phyloP scores from a whole-genome alignment of 1,284 basidiomycete species.

The Trametes polyzona region DNA sequence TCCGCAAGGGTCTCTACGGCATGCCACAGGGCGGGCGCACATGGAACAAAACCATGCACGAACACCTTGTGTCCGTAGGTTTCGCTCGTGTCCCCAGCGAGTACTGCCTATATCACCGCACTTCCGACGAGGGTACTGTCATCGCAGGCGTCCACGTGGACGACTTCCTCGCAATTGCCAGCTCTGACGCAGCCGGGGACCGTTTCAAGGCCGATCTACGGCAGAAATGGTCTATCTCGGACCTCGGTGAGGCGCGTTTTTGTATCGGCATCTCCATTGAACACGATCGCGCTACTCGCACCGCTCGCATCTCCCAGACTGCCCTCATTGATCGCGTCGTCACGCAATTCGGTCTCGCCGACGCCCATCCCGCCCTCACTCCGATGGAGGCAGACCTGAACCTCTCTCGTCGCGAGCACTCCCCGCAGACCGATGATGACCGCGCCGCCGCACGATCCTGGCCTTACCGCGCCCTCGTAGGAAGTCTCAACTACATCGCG shows the following conservation, averaged over 20 bases:
- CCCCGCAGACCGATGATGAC: neutral
- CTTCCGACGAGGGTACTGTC: neutral
- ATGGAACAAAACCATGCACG: slow-evolving; percentile 24
- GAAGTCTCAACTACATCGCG: slow-evolving; percentile 23
- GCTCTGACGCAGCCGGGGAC: slow-evolving; percentile 20
- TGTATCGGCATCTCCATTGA: slow-evolving; percentile 30
- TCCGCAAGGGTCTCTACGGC: slow-evolving; percentile 23
- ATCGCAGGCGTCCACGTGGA: slow-evolving; percentile 22
- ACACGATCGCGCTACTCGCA: slow-evolving; percentile 25
- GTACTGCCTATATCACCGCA: slow-evolving; percentile 7
- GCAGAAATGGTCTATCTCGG: slow-evolving; percentile 11
- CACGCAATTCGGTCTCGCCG: slow-evolving; percentile 34
- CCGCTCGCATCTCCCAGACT: slow-evolving; percentile 39
- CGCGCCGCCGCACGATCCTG: neutral
- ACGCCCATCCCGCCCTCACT: slow-evolving; percentile 19
- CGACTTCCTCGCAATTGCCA: slow-evolving; percentile 32
- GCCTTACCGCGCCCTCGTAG: slow-evolving; percentile 20
- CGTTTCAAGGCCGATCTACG: slow-evolving; percentile 35
- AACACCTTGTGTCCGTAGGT: slow-evolving; percentile 1
- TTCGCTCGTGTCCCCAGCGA: slow-evolving; percentile 6
- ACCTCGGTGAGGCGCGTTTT: slow-evolving; percentile 26
- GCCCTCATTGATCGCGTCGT: slow-evolving; percentile 42
- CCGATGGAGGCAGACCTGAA: slow-evolving; percentile 10
- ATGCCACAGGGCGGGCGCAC: slow-evolving; percentile 24
- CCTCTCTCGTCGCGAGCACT: neutral